A percentile compares a stretch with the other conserved stretches of the same genome.
These are phyloP conservation scores for Sonneratia caseolaris DNA, from an alignment of 345 rosid genomes.

Conservation along the genomic window DNA sequence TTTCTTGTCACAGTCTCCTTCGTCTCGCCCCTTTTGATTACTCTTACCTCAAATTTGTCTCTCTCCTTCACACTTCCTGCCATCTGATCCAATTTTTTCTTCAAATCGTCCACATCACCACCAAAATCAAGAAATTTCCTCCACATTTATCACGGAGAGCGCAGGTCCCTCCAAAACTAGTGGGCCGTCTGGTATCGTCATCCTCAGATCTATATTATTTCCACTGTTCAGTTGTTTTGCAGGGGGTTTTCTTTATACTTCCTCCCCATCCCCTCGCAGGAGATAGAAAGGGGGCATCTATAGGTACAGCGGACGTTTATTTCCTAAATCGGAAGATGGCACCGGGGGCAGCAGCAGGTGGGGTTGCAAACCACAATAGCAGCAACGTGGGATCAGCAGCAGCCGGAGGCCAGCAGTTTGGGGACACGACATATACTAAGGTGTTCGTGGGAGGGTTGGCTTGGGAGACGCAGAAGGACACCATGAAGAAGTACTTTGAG, in stretches of 20 bases:
- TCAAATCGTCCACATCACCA: slow-evolving; percentile 7
- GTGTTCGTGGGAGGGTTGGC: slow-evolving; percentile 98
- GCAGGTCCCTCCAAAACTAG: slow-evolving; percentile 1
- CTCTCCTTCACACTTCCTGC: slow-evolving; percentile 15
- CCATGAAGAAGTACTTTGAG: slow-evolving; percentile 86
- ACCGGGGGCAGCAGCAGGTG: background rate
- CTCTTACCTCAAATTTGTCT: background rate
- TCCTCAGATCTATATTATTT: background rate
- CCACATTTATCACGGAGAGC: no score
- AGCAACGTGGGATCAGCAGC: slow-evolving; percentile 29
- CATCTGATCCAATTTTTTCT: slow-evolving; percentile 10
- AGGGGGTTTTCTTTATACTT: no score
- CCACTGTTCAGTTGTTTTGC: no score
- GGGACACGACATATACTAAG: slow-evolving; percentile 88
- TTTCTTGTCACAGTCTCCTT: no score
- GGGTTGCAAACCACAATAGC: slow-evolving; percentile 2
- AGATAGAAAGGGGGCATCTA: background rate
- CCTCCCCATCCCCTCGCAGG: background rate
- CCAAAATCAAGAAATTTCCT: background rate
- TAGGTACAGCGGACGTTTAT: background rate
- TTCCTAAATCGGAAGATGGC: slow-evolving; percentile 1
- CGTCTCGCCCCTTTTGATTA: no score
- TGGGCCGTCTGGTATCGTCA: background rate
- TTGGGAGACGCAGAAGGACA: slow-evolving; percentile 94
- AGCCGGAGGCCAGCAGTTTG: slow-evolving; percentile 36